Percentiles rank a stretch among this genome's conserved stretches.
These are phyloP conservation scores for Tolypocladium ovalisporum DNA, from an alignment of 2,329 filamentous ascomycete genomes.

Conservation along the genomic window DNA sequence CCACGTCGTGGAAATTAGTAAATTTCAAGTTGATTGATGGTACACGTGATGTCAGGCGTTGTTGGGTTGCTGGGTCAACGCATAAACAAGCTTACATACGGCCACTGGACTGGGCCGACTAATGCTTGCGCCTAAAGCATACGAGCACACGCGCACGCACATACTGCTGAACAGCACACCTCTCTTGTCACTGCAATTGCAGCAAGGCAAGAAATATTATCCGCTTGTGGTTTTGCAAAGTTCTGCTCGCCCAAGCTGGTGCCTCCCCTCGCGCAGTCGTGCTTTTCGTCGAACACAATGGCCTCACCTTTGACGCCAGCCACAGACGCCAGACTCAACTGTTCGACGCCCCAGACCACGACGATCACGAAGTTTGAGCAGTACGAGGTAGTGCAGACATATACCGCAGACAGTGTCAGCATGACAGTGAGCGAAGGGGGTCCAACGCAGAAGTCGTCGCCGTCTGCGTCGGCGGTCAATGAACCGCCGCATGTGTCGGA, in stretches of 20 bases:
- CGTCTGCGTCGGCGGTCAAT: slow-evolving; percentile 17
- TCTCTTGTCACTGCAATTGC: neutral
- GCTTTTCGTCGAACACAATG: slow-evolving; percentile 14
- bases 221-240: neutral
- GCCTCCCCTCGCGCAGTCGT: neutral
- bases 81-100: neutral
- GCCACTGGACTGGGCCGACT: neutral
- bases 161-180: neutral
- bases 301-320: slow-evolving; percentile 29
- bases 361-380: slow-evolving; percentile 17
- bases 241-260: neutral
- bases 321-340: slow-evolving; percentile 25
- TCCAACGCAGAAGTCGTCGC: slow-evolving; percentile 13
- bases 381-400: slow-evolving; percentile 20
- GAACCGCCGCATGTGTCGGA: slow-evolving; percentile 18
- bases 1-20: neutral
- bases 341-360: slow-evolving; percentile 18
- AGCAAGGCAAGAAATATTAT: neutral
- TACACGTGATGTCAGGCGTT: neutral
- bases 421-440: neutral
- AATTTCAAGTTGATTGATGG: neutral
- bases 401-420: slow-evolving; percentile 7
- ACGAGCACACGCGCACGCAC: neutral
- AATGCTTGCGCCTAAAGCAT: neutral
- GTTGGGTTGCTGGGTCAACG: slow-evolving; percentile 2